Evolutionary conservation across 768 basidiomycete genomes (phyloP).

Genomic region (Kwoniella europaea): DNA sequence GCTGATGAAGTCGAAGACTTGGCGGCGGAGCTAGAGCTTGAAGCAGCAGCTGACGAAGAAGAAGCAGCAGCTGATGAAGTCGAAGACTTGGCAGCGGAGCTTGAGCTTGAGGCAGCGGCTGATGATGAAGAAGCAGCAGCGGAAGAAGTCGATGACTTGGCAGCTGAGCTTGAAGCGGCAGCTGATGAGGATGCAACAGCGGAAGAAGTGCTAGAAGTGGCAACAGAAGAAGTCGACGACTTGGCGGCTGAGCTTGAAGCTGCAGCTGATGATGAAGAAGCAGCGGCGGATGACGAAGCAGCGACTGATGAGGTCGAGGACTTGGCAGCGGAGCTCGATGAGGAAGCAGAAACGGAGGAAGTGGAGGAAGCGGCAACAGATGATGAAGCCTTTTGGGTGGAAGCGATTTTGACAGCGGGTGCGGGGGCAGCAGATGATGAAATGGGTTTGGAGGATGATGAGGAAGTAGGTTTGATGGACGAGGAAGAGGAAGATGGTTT

Average conservation of each 20-base stretch:
- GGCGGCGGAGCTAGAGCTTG: slow-evolving; percentile 1
- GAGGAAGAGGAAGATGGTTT: neutral
- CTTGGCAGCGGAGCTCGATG: no score
- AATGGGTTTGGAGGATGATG: no score
- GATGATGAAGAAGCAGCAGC: neutral
- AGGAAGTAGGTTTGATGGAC: no score
- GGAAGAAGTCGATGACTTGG: slow-evolving; percentile 18
- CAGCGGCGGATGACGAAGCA: no score
- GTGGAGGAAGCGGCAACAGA: no score
- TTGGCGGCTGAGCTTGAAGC: slow-evolving; percentile 18
- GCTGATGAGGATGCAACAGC: slow-evolving; percentile 13
- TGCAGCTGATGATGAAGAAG: slow-evolving; percentile 16
- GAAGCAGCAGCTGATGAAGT: neutral
- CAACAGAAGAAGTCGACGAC: slow-evolving; percentile 5
- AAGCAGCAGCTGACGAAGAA: neutral
- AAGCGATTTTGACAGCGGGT: no score
- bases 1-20: neutral
- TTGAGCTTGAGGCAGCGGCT: neutral
- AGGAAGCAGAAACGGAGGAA: no score
- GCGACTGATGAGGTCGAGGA: no score
- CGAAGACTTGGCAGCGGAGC: slow-evolving; percentile 8
- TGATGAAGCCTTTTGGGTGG: no score
- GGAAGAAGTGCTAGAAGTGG: slow-evolving; percentile 12
- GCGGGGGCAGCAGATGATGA: no score
- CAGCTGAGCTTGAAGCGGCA: slow-evolving; percentile 14